phyloP scores from a whole-genome alignment of 2,329 filamentous ascomycete genomes.

The Diaporthe helianthi region DNA sequence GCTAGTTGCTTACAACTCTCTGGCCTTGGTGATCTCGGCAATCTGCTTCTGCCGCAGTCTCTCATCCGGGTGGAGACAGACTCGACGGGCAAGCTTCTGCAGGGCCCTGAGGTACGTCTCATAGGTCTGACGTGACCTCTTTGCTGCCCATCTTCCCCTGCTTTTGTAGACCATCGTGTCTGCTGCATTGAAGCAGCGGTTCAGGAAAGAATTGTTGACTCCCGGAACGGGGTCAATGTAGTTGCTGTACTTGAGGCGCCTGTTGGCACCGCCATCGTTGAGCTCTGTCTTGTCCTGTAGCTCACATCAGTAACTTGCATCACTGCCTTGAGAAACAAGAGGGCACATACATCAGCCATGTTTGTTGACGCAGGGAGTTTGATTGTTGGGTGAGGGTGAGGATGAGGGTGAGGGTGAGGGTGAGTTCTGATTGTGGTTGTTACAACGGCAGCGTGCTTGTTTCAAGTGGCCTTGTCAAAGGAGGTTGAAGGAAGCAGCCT shows the following conservation, averaged over 20 bases:
- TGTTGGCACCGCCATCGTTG: background rate
- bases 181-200: background rate
- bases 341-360: background rate
- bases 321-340: background rate
- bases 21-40: background rate
- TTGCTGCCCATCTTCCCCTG: background rate
- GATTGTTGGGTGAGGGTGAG: background rate
- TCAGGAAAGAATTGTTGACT: background rate
- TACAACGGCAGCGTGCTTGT: background rate
- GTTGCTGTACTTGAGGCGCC: background rate
- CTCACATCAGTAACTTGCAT: background rate
- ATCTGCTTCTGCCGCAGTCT: background rate
- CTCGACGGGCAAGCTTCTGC: background rate
- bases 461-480: background rate
- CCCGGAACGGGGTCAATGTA: background rate
- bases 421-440: background rate
- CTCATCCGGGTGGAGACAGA: background rate
- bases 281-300: background rate
- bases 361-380: too few species aligned
- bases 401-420: too few species aligned
- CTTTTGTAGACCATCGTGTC: background rate
- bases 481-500: fast-evolving
- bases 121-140: background rate
- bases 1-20: background rate
- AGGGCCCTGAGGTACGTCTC: background rate